Conservation (phyloP, 352 stramenopile genomes). For the Pythium monospermum region DNA sequence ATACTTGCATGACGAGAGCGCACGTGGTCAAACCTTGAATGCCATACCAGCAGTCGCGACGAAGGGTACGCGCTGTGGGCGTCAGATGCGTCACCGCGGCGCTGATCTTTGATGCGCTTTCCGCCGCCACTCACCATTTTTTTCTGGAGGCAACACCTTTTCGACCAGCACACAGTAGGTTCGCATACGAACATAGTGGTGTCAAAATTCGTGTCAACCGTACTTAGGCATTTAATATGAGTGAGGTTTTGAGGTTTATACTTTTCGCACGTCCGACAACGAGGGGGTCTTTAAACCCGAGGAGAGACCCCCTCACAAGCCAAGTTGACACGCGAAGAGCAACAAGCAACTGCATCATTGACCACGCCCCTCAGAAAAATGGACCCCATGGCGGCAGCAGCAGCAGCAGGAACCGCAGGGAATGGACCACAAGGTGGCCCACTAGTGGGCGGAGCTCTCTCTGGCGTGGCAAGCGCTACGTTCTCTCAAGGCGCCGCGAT, state of each 20-base stretch:
- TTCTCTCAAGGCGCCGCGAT: background rate
- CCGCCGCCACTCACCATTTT: constrained; percentile 76
- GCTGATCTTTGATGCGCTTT: constrained; percentile 32
- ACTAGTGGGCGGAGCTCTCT: background rate
- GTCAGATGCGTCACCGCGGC: constrained; percentile 5
- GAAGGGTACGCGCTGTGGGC: constrained; percentile 23
- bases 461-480: background rate
- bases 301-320: constrained; percentile 14
- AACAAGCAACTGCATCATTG: no score
- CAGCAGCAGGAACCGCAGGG: background rate
- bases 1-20: constrained; percentile 46
- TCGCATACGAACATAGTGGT: no score
- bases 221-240: no score
- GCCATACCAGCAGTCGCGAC: constrained; percentile 56
- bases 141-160: no score
- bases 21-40: constrained; percentile 37
- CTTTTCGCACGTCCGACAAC: background rate
- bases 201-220: no score
- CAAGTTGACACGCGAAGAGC: constrained; percentile 3
- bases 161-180: no score
- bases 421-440: background rate
- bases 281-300: constrained; percentile 22
- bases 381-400: background rate
- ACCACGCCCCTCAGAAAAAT: no score
- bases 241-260: constrained; percentile 3